A percentile compares a stretch with the other conserved stretches of the same genome.
Conservation (phyloP, 345 rosid species). For the Eucalyptus dawsonii region DNA sequence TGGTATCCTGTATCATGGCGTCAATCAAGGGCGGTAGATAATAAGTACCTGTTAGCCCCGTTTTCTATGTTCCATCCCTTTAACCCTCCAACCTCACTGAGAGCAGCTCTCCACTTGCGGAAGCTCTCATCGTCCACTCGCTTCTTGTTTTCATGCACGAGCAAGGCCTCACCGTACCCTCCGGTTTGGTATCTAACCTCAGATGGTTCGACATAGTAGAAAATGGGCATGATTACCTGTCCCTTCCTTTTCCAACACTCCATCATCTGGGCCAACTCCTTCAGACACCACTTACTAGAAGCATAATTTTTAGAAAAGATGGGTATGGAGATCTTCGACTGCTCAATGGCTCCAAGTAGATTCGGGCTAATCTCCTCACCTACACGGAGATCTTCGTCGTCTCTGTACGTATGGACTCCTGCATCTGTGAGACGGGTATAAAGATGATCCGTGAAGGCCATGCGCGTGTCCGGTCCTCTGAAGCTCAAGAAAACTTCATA, state of each 20-base stretch:
- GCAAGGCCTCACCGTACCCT: not conserved
- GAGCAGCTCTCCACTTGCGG: not conserved
- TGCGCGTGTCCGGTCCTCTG: not conserved
- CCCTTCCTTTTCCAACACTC: not conserved
- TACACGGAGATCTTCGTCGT: not conserved
- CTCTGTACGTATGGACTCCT: not conserved
- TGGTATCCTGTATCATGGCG: not conserved
- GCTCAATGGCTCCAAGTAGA: not conserved
- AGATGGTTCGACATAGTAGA: not conserved
- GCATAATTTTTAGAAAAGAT: not conserved
- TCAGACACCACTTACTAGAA: not conserved
- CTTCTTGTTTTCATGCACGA: not conserved
- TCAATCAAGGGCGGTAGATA: accelerated
- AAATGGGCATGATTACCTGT: not conserved
- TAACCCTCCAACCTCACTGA: not conserved
- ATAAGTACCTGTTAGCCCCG: not conserved
- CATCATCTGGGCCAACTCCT: not conserved
- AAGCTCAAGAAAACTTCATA: not conserved
- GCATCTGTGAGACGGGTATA: not conserved
- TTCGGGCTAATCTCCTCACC: not conserved
- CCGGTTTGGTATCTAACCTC: not conserved
- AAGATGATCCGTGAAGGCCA: not conserved
- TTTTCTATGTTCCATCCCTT: not conserved
- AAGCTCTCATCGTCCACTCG: not conserved
- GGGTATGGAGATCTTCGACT: not conserved